Conservation (phyloP, 176 grass and related monocot species). For the Eremochloa ophiuroides region DNA sequence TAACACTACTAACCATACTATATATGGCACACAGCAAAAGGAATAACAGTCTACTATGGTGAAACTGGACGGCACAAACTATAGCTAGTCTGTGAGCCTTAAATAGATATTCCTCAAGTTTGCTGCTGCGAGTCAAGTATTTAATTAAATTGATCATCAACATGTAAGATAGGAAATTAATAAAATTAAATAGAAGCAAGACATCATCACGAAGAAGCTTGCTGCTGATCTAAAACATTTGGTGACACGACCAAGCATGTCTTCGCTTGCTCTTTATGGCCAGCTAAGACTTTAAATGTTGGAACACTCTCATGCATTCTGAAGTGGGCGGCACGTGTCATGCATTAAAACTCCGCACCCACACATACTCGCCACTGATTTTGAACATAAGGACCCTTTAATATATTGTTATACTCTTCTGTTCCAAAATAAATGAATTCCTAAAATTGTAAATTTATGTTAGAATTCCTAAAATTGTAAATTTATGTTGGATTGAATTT, state of each 20-base stretch:
- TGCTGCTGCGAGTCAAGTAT: conserved; percentile 18
- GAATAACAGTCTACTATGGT: neutral
- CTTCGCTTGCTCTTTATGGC: neutral
- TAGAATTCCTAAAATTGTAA: too few relatives aligned
- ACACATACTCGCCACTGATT: neutral
- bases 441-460: too few relatives aligned
- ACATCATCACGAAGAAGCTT: conserved; percentile 16
- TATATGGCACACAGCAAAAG: conserved; percentile 14
- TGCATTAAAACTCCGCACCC: neutral
- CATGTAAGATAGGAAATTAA: neutral
- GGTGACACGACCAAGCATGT: neutral
- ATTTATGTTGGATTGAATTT: too few relatives aligned
- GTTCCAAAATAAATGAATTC: too few relatives aligned
- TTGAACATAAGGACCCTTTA: too few relatives aligned
- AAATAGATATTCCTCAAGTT: conserved; percentile 25
- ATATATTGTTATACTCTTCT: too few relatives aligned
- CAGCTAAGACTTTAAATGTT: conserved; percentile 3
- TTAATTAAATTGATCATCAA: conserved; percentile 4
- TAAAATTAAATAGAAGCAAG: conserved; percentile 19
- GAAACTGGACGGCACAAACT: neutral
- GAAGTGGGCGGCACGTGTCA: neutral
- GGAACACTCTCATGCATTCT: neutral
- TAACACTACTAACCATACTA: neutral
- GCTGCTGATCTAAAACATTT: conserved; percentile 14
- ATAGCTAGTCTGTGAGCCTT: neutral